Conservation (phyloP, 2,329 filamentous ascomycete species). For the Blastomyces gilchristii region DNA sequence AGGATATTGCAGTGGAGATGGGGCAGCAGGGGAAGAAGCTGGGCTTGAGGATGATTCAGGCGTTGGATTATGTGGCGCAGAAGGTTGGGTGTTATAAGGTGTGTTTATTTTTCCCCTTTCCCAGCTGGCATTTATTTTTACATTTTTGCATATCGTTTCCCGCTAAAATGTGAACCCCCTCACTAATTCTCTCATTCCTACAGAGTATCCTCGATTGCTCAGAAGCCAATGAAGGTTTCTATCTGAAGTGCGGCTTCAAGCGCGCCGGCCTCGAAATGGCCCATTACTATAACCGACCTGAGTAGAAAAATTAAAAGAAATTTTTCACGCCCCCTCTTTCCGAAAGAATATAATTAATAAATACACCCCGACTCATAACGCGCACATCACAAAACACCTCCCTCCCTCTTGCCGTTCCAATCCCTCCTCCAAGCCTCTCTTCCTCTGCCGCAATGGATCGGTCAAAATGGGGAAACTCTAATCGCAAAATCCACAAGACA, state of each 20-base stretch:
- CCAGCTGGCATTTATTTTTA: background rate
- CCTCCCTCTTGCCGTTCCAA: too few relatives aligned
- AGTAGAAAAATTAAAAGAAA: background rate
- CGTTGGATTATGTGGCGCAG: constrained; percentile 77
- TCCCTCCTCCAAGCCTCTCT: too few relatives aligned
- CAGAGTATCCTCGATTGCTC: constrained; percentile 92
- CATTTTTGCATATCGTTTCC: background rate
- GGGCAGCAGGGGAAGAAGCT: constrained; percentile 97
- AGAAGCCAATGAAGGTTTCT: constrained; percentile 93
- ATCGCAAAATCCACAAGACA: too few relatives aligned
- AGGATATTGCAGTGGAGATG: constrained; percentile 91
- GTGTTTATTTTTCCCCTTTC: constrained; percentile 13
- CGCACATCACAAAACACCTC: too few relatives aligned
- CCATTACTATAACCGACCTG: constrained; percentile 58
- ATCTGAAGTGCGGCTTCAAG: constrained; percentile 94
- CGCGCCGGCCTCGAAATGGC: constrained; percentile 92
- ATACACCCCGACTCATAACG: too few relatives aligned
- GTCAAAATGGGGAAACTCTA: too few relatives aligned
- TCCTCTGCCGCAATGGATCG: too few relatives aligned
- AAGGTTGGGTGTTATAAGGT: constrained; percentile 89
- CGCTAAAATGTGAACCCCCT: constrained; percentile 9
- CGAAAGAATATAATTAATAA: too few relatives aligned
- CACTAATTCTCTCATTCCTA: constrained; percentile 5
- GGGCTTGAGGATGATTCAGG: constrained; percentile 84
- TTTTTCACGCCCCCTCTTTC: too few relatives aligned